Percentiles rank a stretch among this genome's conserved stretches.
Conservation (phyloP, 176 grass and related monocot species). For the Panicum miliaceum region DNA sequence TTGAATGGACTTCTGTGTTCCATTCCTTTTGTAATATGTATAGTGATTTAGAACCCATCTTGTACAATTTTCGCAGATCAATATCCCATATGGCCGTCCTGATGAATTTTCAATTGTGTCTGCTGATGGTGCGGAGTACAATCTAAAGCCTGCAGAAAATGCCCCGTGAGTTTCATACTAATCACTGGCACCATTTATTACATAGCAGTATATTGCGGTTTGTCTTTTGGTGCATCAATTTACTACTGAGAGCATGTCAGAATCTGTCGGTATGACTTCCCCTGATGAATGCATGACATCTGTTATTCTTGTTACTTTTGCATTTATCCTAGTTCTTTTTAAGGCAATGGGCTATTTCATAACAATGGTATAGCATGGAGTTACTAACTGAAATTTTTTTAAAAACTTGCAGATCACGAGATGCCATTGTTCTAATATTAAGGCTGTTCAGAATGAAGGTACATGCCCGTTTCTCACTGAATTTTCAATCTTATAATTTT, state of each 20-base stretch:
- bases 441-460: slow-evolving; percentile 86
- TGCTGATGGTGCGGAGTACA: slow-evolving; percentile 59
- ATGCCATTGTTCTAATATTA: slow-evolving; percentile 83
- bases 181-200: neutral
- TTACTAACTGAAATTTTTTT: slow-evolving; percentile 26
- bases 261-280: neutral
- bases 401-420: slow-evolving; percentile 58
- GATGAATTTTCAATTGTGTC: slow-evolving; percentile 71
- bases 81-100: slow-evolving; percentile 68
- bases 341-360: neutral
- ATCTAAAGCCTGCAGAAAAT: slow-evolving; percentile 70
- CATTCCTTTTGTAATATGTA: neutral
- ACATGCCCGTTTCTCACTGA: neutral
- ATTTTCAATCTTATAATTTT: neutral
- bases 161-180: slow-evolving; percentile 58
- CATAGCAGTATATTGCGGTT: neutral
- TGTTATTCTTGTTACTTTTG: neutral
- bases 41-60: slow-evolving; percentile 29
- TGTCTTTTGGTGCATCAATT: neutral
- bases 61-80: slow-evolving; percentile 63
- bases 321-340: neutral
- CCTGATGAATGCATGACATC: neutral
- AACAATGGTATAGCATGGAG: neutral
- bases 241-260: neutral
- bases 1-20: neutral